Base-by-base conservation (phyloP, 768 basidiomycete genomes). In the Mycena venus region DNA sequence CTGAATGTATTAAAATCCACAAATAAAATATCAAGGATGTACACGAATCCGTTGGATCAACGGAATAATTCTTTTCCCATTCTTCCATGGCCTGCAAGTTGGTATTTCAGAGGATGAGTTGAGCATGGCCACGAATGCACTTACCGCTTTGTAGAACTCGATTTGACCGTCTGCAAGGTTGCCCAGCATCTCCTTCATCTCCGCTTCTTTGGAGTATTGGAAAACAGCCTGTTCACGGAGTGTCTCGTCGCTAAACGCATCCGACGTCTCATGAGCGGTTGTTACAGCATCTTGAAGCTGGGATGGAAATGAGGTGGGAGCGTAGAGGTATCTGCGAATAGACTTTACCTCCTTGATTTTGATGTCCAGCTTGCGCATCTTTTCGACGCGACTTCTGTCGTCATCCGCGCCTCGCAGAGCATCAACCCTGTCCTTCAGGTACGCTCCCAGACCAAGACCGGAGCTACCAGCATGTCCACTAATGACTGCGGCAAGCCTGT, bases 261-360 rank as follows among this genome's bases (percentile, higher is more conserved):
- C 96, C 1, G 96, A 96, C 0, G 98, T 98, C 80, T 99, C 97
- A 74, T 98, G 96, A 0, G 97, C 96, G 17, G 94, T 95, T 4
- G 94, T 94, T 21, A 99, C 98, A 21, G 97, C 98, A 68, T 99
- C 97, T 91, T 98, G 95, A 12, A 99, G 90, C 97, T 99, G 79
- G 27, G 11, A 65, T 42, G 61, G 47, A 68, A 63, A 64, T 76
- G 49, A 63, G 19, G 72, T 66, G 31, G 68, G n/a, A 23, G 44
- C 19, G 6, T 49, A 42, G 38, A 51, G 59, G 25, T 70, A 29
- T 15, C 21, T 23, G 27, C 53, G 38, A 15, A 27, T 66, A 8
- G 9, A 23, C 64, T 89, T 63, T 65, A 96, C 97, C 91, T 99
- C 98, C 84, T 97, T 99, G 78, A 99, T 99, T 88, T 95, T 97